These are phyloP conservation scores for Penicillium manginii DNA, from an alignment of 495 filamentous ascomycete species.

Conservation along the genomic window DNA sequence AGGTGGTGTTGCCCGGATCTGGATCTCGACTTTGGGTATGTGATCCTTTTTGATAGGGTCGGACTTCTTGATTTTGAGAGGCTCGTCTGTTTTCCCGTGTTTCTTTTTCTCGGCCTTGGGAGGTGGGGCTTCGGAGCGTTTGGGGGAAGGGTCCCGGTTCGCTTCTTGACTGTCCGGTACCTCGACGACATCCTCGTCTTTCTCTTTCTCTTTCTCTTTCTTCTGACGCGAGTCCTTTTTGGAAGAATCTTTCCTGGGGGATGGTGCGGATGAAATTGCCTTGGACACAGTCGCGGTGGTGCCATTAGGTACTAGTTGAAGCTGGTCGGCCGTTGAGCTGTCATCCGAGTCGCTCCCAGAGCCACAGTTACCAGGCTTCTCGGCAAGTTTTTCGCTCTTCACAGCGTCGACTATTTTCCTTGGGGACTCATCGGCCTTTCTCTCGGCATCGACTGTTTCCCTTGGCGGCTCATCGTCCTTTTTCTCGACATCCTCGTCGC, in stretches of 20 bases:
- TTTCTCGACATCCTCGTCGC: slow-evolving; percentile 2
- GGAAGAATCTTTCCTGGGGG: background rate
- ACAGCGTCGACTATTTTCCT: background rate
- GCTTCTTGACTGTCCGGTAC: slow-evolving; percentile 43
- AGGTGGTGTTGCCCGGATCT: slow-evolving; percentile 30
- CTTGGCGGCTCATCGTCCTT: background rate
- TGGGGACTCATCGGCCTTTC: background rate
- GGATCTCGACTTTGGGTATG: slow-evolving; percentile 14
- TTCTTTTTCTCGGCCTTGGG: slow-evolving; percentile 1
- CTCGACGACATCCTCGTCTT: slow-evolving; percentile 27
- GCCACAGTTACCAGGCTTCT: background rate
- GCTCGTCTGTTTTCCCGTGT: slow-evolving; percentile 1
- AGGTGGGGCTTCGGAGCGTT: background rate
- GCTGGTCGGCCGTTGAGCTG: slow-evolving; percentile 6
- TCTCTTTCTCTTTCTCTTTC: no score
- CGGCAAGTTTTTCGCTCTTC: background rate
- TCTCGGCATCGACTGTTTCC: background rate
- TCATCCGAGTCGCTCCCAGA: background rate
- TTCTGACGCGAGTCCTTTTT: background rate
- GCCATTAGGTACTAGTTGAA: slow-evolving; percentile 11
- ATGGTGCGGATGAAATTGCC: background rate
- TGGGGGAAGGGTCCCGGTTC: background rate
- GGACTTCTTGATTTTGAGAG: background rate
- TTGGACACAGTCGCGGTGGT: background rate
- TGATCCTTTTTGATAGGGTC: background rate